Conservation (phyloP, 129 eudicot species). For the Flaveria bidentis region DNA sequence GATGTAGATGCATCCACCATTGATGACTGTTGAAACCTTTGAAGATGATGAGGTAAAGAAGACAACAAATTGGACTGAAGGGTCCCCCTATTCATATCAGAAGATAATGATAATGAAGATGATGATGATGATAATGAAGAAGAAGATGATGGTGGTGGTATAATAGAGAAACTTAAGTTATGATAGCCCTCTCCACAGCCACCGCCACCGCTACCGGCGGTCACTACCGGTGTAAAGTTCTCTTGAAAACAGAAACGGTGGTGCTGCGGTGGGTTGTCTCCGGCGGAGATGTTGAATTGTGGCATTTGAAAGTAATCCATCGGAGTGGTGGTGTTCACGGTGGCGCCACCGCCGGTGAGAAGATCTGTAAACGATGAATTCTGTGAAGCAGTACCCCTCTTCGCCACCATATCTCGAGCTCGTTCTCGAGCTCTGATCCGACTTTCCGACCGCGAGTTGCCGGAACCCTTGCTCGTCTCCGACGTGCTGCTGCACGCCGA, state of each 20-base stretch:
- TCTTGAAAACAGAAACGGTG: conserved; percentile 54
- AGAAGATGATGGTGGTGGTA: no score
- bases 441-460: conserved; percentile 67
- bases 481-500: conserved; percentile 76
- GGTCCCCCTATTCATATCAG: conserved; percentile 97
- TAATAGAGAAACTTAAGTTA: no score
- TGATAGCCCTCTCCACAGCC: no score
- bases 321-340: conserved; percentile 1
- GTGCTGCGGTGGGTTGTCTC: conserved; percentile 29
- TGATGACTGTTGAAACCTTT: conserved; percentile 50
- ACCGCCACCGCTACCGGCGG: no score
- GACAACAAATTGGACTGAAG: conserved; percentile 98
- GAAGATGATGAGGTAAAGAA: conserved; percentile 41
- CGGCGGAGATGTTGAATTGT: conserved; percentile 27
- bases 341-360: conserved; percentile 36
- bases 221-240: conserved; percentile 14
- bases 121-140: no score
- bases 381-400: conserved; percentile 53
- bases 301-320: conserved; percentile 48
- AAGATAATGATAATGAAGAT: no score
- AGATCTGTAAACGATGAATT: conserved; percentile 76
- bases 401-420: conserved; percentile 73
- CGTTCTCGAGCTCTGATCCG: conserved; percentile 69
- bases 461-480: conserved; percentile 80
- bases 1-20: conserved; percentile 51